Base-by-base conservation (phyloP, 345 rosid species). In the Eucalyptus grandis region DNA sequence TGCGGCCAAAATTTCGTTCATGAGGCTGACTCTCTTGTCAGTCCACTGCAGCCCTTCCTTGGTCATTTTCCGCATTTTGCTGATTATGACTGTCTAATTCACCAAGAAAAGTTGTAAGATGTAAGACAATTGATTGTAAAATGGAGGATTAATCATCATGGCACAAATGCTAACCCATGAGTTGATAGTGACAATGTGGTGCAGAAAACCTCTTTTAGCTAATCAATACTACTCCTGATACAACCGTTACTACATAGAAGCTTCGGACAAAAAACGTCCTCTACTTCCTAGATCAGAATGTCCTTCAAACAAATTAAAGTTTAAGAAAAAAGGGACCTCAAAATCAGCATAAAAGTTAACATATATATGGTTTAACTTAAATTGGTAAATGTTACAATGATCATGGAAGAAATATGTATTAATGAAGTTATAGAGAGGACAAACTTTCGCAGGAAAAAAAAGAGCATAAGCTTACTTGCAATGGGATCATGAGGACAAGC, bases 31-130 rank as follows among this genome's bases (percentile, higher is more conserved):
- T 94, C 99, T 95, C 92, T 94, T 95, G 93, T 96, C 99, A 87
- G 99, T 98, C 93, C 97, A 93, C 91, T 95, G 98, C 92, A 98
- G 91, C 86, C 99, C 99, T 92, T 98, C 97, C 95, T 96, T 97
- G 24, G 98, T 93, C 91, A 95, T 91, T 91, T 95, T 97, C 77
- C 96, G 95, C 99, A 96, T 97, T 93, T 94, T 96, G 95, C 98
- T 96, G 89, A 98, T 92, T 87, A 98, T 90, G 72, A 95, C 89
- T 8, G 99, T 96, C 99, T 98, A 91, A 90, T 90, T 87, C 26
- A 89, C 90, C 80, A 49, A 12, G 83, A 67, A 37, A 85, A 89
- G 53, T 49, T 67, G 37, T 65, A 8, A 62, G 86, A 17, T 30
- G 53, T 24, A 24, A 14, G 43, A 86, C 22, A 62, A 83, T 31